phyloP scores from a whole-genome alignment of 2,329 filamentous ascomycete genomes.

The Cladobotryum mycophilum region DNA sequence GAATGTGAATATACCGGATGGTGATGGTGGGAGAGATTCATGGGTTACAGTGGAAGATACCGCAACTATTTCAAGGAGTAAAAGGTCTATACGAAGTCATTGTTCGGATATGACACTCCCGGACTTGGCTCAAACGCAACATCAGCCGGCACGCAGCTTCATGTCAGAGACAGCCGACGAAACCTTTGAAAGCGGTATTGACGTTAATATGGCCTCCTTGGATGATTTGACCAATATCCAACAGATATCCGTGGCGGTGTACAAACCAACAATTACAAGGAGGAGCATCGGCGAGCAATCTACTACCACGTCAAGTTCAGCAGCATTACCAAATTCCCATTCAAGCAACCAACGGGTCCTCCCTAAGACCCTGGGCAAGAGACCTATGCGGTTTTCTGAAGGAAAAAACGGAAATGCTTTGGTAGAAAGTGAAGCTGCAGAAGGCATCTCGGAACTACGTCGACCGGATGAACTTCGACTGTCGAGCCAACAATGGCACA shows the following conservation, averaged over 20 bases:
- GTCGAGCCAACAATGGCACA: constrained; percentile 15
- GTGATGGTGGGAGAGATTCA: constrained; percentile 24
- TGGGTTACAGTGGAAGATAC: constrained; percentile 31
- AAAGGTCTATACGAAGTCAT: constrained; percentile 19
- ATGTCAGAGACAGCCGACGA: constrained; percentile 19
- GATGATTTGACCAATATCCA: constrained; percentile 21
- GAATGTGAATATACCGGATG: constrained; percentile 16
- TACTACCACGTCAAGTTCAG: constrained; percentile 28
- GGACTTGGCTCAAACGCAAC: constrained; percentile 23
- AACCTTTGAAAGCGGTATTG: constrained; percentile 23
- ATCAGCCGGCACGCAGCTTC: constrained; percentile 25
- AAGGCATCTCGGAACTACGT: constrained; percentile 19
- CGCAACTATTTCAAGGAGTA: constrained; percentile 18
- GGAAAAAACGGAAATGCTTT: constrained; percentile 15
- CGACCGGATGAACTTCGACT: constrained; percentile 20
- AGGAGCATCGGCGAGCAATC: constrained; percentile 22
- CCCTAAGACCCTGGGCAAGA: constrained; percentile 9
- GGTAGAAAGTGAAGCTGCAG: constrained; percentile 17
- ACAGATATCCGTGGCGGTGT: constrained; percentile 5
- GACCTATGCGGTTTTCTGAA: constrained; percentile 4
- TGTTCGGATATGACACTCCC: constrained; percentile 22
- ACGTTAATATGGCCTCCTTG: constrained; percentile 24
- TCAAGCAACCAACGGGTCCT: constrained; percentile 9
- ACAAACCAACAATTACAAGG: constrained; percentile 13
- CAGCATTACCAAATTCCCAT: constrained; percentile 23